Percentiles rank a stretch among this genome's conserved stretches.
These are phyloP conservation scores for Suhomyces wounanorum DNA, from an alignment of 1,139 yeast genomes.

Conservation along the genomic window DNA sequence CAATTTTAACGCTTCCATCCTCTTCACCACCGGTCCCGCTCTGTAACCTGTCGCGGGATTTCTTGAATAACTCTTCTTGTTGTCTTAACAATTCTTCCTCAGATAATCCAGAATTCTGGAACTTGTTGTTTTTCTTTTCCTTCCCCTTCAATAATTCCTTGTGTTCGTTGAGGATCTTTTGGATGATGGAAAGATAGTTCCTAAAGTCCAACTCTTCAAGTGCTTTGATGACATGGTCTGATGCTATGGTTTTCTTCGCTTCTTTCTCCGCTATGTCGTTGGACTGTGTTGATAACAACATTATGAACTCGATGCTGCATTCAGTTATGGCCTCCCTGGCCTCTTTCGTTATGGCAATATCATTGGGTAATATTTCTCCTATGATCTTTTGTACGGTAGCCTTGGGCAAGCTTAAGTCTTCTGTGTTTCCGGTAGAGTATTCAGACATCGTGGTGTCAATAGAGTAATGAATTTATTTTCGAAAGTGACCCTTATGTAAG, in stretches of 20 bases:
- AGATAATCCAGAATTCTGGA: conserved; percentile 86
- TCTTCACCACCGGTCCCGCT: conserved; percentile 19
- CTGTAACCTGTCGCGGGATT: conserved; percentile 78
- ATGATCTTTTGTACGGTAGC: conserved; percentile 97
- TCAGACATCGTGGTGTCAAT: conserved; percentile 34
- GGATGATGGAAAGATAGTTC: conserved; percentile 80
- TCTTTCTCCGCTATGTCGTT: conserved; percentile 97
- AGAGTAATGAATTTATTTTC: conserved; percentile 1
- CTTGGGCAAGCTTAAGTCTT: conserved; percentile 51
- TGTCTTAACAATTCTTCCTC: conserved; percentile 91
- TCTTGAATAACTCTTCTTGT: conserved; percentile 90
- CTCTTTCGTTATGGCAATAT: conserved; percentile 85
- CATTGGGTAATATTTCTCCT: conserved; percentile 84
- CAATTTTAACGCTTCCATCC: conserved; percentile 12
- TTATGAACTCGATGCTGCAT: conserved; percentile 93
- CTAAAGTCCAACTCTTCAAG: conserved; percentile 84
- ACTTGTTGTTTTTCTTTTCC: conserved; percentile 89
- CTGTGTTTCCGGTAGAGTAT: conserved; percentile 37
- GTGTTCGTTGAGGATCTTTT: conserved; percentile 80
- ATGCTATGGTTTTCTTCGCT: conserved; percentile 92
- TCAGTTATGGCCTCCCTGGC: conserved; percentile 95
- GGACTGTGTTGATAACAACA: conserved; percentile 90
- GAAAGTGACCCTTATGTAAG: conserved; percentile 5
- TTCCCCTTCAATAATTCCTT: conserved; percentile 86
- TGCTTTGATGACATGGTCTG: conserved; percentile 94